Base-by-base conservation (phyloP, 768 basidiomycete species). In the Basidioascus undulatus region DNA sequence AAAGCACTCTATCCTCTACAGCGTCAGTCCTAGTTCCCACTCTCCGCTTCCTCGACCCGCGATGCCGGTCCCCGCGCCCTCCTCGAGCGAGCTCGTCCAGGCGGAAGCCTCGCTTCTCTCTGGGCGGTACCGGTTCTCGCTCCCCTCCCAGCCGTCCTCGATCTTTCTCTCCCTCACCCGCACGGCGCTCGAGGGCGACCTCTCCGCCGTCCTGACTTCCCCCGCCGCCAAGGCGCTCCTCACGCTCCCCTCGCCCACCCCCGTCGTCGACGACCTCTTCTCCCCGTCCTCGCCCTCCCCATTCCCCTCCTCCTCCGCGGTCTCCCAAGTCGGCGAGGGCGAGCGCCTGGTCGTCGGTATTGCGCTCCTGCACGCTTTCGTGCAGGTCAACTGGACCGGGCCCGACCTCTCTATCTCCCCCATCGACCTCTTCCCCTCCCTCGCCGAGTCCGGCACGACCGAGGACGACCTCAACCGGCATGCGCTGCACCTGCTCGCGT, bases 341-440 rank as follows among this genome's bases (percentile, higher is more conserved):
- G 44, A 65, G 28, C 66, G 65, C 24, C 61, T 96, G 30, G 57
- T 69, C 10, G 47, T 83, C 9, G 82, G 71, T 0, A 65, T 89
- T 9, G 73, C 83, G 6, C 76, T 75, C 46, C 63, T 94, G 19
- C 83, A 92, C 47, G 71, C 80, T 0, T 98, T 87, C 61, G 64
- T 86, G 5, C 92, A 98, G 56, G 66, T 64, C 23, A 98, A 98
- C 58, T 98, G 86, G 84, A 94, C 87, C 0, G 92, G 92, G 5
- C 92, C 92, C 3, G 68, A 78, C 51, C 66, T 92, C 32, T 61
- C 71, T 44, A 56, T 86, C 46, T 57, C 58, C 46, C 54, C 66
- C 49, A 23, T 3, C 23, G 62, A 61, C 27, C 39, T 64, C 35
- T 61, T 68, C 20, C 12, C 13, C 36, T 28, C 32, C 21, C 34